phyloP scores from a whole-genome alignment of 495 filamentous ascomycete genomes.

The Daldinia grandis region DNA sequence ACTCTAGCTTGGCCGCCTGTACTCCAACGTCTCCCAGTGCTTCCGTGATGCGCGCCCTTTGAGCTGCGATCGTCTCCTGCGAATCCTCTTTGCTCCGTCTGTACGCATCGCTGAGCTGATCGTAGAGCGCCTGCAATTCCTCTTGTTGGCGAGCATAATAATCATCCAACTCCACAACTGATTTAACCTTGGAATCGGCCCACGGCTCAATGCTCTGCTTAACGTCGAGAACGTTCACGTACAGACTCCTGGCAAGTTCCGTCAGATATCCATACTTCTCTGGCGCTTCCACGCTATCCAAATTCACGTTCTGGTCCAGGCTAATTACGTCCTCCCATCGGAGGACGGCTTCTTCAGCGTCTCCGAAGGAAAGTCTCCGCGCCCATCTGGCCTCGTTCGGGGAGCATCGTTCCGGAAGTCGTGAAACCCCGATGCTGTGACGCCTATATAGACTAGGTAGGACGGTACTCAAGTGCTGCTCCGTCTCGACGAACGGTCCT shows the following conservation, averaged over 20 bases:
- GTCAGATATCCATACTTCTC: slow-evolving; percentile 52
- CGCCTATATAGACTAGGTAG: slow-evolving; percentile 53
- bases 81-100: slow-evolving; percentile 69
- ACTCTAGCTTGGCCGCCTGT: slow-evolving; percentile 88
- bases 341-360: slow-evolving; percentile 88
- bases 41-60: slow-evolving; percentile 73
- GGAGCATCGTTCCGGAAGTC: slow-evolving; percentile 40
- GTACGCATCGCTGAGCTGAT: slow-evolving; percentile 71
- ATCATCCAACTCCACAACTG: slow-evolving; percentile 70
- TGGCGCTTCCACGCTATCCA: slow-evolving; percentile 35
- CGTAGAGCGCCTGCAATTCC: slow-evolving; percentile 72
- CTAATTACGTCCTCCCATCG: slow-evolving; percentile 65
- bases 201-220: slow-evolving; percentile 65
- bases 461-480: slow-evolving; percentile 38
- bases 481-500: slow-evolving; percentile 50
- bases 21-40: slow-evolving; percentile 82
- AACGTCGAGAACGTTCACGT: slow-evolving; percentile 57
- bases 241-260: slow-evolving; percentile 69
- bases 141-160: slow-evolving; percentile 67
- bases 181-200: slow-evolving; percentile 69
- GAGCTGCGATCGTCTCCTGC: slow-evolving; percentile 71
- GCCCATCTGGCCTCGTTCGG: slow-evolving; percentile 71
- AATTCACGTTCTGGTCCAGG: slow-evolving; percentile 41
- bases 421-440: slow-evolving; percentile 57
- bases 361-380: slow-evolving; percentile 85